Conservation (phyloP, 805 yeast genomes). For the Ogataea ganodermae region DNA sequence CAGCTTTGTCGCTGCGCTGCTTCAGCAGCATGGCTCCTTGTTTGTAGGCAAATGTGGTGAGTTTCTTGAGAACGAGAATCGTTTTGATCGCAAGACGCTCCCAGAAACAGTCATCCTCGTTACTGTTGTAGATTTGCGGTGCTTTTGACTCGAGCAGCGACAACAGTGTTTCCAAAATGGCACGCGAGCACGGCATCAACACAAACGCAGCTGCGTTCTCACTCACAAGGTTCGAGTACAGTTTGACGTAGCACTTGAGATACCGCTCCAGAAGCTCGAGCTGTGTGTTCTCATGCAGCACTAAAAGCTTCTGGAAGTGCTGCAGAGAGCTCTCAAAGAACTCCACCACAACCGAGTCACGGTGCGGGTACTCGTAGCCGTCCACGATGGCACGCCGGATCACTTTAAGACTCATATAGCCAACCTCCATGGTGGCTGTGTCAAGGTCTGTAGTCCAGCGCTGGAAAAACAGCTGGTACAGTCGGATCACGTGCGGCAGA, state of each 20-base stretch:
- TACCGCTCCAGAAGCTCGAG: constrained; percentile 63
- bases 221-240: constrained; percentile 61
- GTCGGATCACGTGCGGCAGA: constrained; percentile 56
- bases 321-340: constrained; percentile 57
- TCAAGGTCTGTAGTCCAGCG: constrained; percentile 59
- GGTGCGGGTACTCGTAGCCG: constrained; percentile 72
- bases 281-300: constrained; percentile 51
- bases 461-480: constrained; percentile 61
- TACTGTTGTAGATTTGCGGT: constrained; percentile 57
- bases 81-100: constrained; percentile 69
- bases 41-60: constrained; percentile 61
- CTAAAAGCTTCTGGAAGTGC: constrained; percentile 60
- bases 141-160: constrained; percentile 66
- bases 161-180: constrained; percentile 62
- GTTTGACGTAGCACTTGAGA: constrained; percentile 72
- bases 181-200: constrained; percentile 61
- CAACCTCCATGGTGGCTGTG: constrained; percentile 64
- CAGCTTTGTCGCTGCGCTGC: constrained; percentile 64
- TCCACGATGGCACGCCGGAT: constrained; percentile 72
- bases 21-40: constrained; percentile 66
- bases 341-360: constrained; percentile 56
- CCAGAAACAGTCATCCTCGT: constrained; percentile 68
- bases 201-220: constrained; percentile 71
- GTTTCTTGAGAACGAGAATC: constrained; percentile 61
- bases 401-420: constrained; percentile 75